Percentiles rank a stretch among this genome's conserved stretches.
Evolutionary conservation across 1,284 basidiomycete species (phyloP).

Genomic region (Sanghuangporus baumii): DNA sequence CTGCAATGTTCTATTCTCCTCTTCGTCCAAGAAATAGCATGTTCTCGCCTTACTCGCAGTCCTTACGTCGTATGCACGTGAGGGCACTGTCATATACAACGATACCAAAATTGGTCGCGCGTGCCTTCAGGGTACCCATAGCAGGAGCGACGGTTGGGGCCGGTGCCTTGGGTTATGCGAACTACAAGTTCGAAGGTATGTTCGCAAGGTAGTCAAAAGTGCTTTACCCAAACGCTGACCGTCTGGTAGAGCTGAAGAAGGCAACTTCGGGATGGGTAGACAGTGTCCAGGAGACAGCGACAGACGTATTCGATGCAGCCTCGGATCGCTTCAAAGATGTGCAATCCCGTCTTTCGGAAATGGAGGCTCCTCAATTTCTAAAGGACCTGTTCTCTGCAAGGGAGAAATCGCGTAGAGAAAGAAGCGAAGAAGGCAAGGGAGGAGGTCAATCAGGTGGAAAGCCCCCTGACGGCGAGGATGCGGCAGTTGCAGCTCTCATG

Average conservation of each 20-base stretch:
- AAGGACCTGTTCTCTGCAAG: constrained; percentile 57
- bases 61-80: constrained; percentile 59
- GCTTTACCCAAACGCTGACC: constrained; percentile 6
- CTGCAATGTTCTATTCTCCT: constrained; percentile 4
- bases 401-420: constrained; percentile 26
- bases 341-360: constrained; percentile 47
- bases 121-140: constrained; percentile 81
- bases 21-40: constrained; percentile 9
- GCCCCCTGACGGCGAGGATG: constrained; percentile 47
- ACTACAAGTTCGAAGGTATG: constrained; percentile 90
- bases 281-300: constrained; percentile 61
- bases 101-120: constrained; percentile 75
- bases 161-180: constrained; percentile 87
- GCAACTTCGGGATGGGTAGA: constrained; percentile 61
- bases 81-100: constrained; percentile 79
- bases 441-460: constrained; percentile 20
- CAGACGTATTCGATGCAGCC: constrained; percentile 60
- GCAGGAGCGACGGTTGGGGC: constrained; percentile 84
- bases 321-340: constrained; percentile 59
- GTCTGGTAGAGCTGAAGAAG: constrained; percentile 56
- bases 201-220: constrained; percentile 12
- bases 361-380: constrained; percentile 67
- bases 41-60: constrained; percentile 14
- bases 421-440: constrained; percentile 24
- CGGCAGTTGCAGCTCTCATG: constrained; percentile 66